Evolutionary conservation across 768 basidiomycete genomes (phyloP), one percentile per base, ranked within the genome.

Genomic region (Multifurca ochricompacta): DNA sequence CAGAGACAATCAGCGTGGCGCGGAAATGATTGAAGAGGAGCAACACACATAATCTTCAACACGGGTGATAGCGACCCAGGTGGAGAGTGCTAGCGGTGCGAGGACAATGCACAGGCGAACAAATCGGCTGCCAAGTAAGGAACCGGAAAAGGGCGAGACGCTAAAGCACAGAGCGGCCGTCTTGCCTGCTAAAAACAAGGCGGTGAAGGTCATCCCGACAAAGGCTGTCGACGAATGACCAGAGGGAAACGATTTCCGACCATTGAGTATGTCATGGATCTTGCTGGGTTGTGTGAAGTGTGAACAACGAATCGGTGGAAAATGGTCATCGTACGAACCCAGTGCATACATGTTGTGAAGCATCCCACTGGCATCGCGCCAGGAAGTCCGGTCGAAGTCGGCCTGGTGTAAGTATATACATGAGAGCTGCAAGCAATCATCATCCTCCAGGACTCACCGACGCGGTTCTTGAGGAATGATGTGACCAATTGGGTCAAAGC

Each of bases 181-280:
- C 63, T 80, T 75, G n/a, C 80, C 78, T 27, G 82, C 82, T 13
- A 84, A 66, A 70, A 77, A 83, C 8, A 86, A 71, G 4, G 79
- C 75, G 19, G 82, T 62, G 59, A 83, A 81, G 21, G 76, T 71
- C 80, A 85, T 83, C 28, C 82, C 82, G 2, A 78, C 72, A 62
- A 81, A 85, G 7, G 77, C 83, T 10, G 78, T 77, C 1, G 82
- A 81, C 1, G 83, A 82, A 64, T 86, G 83, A 6, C 83, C 83
- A 10, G 82, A 83, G 6, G 83, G 83, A 62, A 86, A 86, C 0
- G 82, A 85, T 51, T 74, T 72, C 31, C 81, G 69, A 13, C 81
- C 82, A 51, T 78, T 75, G 13, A 71, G 42, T 25, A 84, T 62
- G 10, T 64, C 53, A 4, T 70, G 59, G 18, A 63, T 48, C 31